Percentiles rank a stretch among this genome's conserved stretches.
Evolutionary conservation across 2,329 filamentous ascomycete genomes (phyloP).

Genomic region (Apiospora arundinis): DNA sequence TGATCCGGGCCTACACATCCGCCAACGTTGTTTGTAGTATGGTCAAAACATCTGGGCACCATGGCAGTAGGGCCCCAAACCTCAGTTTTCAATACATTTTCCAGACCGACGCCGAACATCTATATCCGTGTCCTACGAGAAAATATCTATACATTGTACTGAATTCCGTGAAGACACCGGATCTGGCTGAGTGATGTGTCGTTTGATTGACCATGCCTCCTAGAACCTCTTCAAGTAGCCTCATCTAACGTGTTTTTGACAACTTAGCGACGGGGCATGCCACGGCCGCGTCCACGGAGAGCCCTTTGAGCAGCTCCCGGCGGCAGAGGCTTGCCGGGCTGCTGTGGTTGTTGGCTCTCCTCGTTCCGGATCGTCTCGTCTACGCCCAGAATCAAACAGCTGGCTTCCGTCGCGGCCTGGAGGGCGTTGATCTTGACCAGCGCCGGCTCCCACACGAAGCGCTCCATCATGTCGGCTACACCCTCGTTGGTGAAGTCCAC

Average conservation of each 20-base stretch:
- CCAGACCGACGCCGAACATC: conserved; percentile 5
- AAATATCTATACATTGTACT: not conserved
- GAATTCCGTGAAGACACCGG: not conserved
- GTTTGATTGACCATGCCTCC: not conserved
- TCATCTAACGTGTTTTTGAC: not conserved
- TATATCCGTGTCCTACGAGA: not conserved
- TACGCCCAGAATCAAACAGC: conserved; percentile 92
- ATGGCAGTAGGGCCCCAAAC: not conserved
- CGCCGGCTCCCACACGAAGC: conserved; percentile 96
- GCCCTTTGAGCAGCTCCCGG: conserved; percentile 89
- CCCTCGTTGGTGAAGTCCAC: conserved; percentile 95
- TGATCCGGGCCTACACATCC: not conserved
- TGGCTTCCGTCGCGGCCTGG: conserved; percentile 93
- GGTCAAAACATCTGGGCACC: not conserved
- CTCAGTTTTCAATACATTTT: conserved; percentile 5
- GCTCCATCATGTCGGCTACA: conserved; percentile 91
- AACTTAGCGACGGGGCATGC: conserved; percentile 82
- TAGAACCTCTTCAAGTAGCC: not conserved
- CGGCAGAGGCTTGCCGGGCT: conserved; percentile 75
- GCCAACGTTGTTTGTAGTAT: not conserved
- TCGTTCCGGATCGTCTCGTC: conserved; percentile 99
- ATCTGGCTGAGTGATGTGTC: not conserved
- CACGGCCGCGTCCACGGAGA: conserved; percentile 80
- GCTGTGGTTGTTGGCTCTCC: conserved; percentile 85
- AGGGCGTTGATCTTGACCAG: conserved; percentile 97